phyloP scores from a whole-genome alignment of 1,284 basidiomycete genomes.

The Trichosporon sp. region DNA sequence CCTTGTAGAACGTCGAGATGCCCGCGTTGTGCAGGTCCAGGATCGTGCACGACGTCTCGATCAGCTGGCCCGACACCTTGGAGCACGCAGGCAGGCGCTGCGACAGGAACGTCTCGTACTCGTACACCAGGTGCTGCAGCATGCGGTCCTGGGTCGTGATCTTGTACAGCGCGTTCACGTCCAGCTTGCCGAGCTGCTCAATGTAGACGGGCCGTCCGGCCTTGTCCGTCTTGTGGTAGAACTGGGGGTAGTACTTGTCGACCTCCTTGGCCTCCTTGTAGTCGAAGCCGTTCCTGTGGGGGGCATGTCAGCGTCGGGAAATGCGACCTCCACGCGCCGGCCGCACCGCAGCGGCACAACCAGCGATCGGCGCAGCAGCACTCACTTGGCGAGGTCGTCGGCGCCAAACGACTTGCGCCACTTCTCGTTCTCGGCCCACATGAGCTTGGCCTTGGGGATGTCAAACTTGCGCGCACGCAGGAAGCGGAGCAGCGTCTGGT shows the following conservation, averaged over 20 bases:
- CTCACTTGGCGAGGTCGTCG: slow-evolving; percentile 78
- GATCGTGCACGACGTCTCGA: slow-evolving; percentile 98
- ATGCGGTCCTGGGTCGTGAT: slow-evolving; percentile 84
- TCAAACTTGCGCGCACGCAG: slow-evolving; percentile 92
- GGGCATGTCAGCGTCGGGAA: neutral
- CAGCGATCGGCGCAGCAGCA: slow-evolving; percentile 14
- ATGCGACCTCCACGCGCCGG: neutral
- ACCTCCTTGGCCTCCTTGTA: slow-evolving; percentile 81
- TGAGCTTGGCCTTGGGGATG: slow-evolving; percentile 70
- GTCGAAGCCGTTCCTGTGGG: slow-evolving; percentile 66
- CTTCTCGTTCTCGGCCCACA: slow-evolving; percentile 77
- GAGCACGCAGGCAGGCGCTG: slow-evolving; percentile 77
- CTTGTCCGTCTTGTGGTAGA: slow-evolving; percentile 94
- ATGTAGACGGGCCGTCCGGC: slow-evolving; percentile 95
- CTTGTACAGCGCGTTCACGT: slow-evolving; percentile 75
- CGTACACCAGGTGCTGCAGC: slow-evolving; percentile 80
- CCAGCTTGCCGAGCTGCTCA: slow-evolving; percentile 84
- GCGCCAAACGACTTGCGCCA: slow-evolving; percentile 89
- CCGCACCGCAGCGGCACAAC: neutral
- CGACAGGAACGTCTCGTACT: slow-evolving; percentile 86
- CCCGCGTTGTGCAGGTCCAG: slow-evolving; percentile 84
- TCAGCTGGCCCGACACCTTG: slow-evolving; percentile 66
- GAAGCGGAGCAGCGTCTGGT: slow-evolving; percentile 77
- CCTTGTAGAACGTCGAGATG: slow-evolving; percentile 78
- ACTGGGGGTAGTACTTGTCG: slow-evolving; percentile 91